These are phyloP conservation scores for Paramecium primaurelia DNA, from an alignment of 73 alveolate genomes.

Conservation along the genomic window DNA sequence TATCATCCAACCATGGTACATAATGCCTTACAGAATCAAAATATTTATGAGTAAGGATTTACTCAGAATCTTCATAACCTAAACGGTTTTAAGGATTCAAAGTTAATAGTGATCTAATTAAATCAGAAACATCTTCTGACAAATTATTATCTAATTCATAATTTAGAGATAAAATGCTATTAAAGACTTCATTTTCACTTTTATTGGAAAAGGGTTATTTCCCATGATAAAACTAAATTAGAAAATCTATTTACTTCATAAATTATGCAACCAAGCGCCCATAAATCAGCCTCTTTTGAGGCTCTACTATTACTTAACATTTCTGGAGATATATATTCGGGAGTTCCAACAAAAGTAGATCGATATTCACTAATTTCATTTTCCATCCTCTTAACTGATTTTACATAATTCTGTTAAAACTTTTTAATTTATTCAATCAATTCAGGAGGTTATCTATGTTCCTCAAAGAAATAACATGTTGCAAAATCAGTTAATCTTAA, in stretches of 20 bases:
- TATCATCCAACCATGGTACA: background rate
- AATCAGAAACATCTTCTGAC: background rate
- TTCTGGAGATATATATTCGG: constrained; percentile 93
- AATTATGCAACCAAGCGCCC: constrained; percentile 75
- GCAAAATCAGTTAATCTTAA: background rate
- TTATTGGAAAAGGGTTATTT: background rate
- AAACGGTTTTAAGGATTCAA: background rate
- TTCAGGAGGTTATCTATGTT: background rate
- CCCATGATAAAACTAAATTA: constrained; percentile 15
- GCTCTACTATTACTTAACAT: constrained; percentile 79
- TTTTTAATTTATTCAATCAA: background rate
- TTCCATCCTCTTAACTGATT: background rate
- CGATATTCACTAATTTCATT: background rate
- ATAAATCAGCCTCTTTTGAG: constrained; percentile 72
- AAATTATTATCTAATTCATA: background rate
- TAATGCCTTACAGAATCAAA: background rate
- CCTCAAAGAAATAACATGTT: constrained; percentile 15
- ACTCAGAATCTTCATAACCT: background rate
- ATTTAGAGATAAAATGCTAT: background rate
- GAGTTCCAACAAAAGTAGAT: constrained; percentile 86
- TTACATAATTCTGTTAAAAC: background rate
- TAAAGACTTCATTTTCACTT: background rate
- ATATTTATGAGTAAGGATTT: background rate
- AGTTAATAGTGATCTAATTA: background rate
- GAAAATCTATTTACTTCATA: constrained; percentile 62